These are phyloP conservation scores for Orbilia quercus DNA, from an alignment of 2,329 filamentous ascomycete genomes.

Conservation along the genomic window DNA sequence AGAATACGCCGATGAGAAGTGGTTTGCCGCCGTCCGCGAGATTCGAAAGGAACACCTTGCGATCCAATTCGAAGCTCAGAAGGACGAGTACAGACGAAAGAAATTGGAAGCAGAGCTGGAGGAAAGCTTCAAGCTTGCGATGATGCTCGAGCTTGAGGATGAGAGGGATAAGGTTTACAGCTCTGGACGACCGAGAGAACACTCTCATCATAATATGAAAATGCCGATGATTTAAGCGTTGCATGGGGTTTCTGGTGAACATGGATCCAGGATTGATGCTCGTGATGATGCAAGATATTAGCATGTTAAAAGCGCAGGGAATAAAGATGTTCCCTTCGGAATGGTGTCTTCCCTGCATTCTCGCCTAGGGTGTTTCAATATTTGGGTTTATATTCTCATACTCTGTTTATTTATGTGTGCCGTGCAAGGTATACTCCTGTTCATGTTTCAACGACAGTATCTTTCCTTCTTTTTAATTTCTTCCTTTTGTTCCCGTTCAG, in stretches of 20 bases:
- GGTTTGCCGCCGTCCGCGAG: constrained; percentile 49
- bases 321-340: constrained; percentile 20
- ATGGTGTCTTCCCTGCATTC: constrained; percentile 27
- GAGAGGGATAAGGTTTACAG: constrained; percentile 54
- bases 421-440: constrained; percentile 6
- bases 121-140: constrained; percentile 50
- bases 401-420: too few species aligned
- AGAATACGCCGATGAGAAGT: constrained; percentile 53
- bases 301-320: constrained; percentile 8
- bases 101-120: constrained; percentile 50
- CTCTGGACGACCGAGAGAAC: constrained; percentile 43
- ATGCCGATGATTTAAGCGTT: constrained; percentile 44
- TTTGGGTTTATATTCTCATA: constrained; percentile 4
- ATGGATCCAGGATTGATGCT: constrained; percentile 47
- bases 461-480: constrained; percentile 8
- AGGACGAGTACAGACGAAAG: constrained; percentile 45
- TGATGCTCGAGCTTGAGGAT: constrained; percentile 54
- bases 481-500: not conserved
- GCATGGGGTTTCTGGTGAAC: constrained; percentile 17
- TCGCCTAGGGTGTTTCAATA: constrained; percentile 25
- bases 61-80: constrained; percentile 54
- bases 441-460: constrained; percentile 10
- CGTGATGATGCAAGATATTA: constrained; percentile 27
- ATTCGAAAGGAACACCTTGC: constrained; percentile 52
- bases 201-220: constrained; percentile 34